phyloP scores from a whole-genome alignment of 768 basidiomycete species.

The Pleurotus sapidus region DNA sequence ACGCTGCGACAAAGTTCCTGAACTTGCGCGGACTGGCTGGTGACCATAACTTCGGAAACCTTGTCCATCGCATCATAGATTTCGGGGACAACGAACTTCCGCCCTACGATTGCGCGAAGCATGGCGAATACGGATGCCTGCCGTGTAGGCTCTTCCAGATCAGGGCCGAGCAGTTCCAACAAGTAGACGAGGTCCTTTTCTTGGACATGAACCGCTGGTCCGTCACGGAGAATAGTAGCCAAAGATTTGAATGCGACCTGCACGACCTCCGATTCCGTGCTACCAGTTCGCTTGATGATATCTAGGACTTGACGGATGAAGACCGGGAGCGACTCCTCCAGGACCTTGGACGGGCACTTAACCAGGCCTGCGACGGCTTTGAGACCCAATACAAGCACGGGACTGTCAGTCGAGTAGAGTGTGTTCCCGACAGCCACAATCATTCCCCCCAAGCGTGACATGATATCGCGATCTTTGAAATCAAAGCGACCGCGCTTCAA shows the following conservation, averaged over 20 bases:
- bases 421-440: constrained; percentile 87
- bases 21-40: constrained; percentile 85
- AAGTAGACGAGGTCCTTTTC: constrained; percentile 89
- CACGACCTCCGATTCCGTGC: constrained; percentile 85
- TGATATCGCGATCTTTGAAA: constrained; percentile 67
- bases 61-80: constrained; percentile 97
- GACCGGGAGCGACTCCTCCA: constrained; percentile 75
- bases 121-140: constrained; percentile 87
- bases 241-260: constrained; percentile 88
- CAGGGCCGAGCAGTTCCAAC: constrained; percentile 81
- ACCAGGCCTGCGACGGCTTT: constrained; percentile 79
- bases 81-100: constrained; percentile 92
- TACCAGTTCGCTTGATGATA: constrained; percentile 79
- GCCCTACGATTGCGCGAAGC: constrained; percentile 84
- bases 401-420: constrained; percentile 77
- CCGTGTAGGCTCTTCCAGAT: constrained; percentile 84
- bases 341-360: constrained; percentile 77
- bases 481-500: constrained; percentile 85
- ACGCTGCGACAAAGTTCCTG: constrained; percentile 90
- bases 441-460: constrained; percentile 85
- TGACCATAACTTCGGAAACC: constrained; percentile 89
- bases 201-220: constrained; percentile 73
- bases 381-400: constrained; percentile 73
- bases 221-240: constrained; percentile 87
- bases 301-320: constrained; percentile 81